Base-by-base conservation (phyloP, 768 basidiomycete genomes). In the Pleurotus djamor region DNA sequence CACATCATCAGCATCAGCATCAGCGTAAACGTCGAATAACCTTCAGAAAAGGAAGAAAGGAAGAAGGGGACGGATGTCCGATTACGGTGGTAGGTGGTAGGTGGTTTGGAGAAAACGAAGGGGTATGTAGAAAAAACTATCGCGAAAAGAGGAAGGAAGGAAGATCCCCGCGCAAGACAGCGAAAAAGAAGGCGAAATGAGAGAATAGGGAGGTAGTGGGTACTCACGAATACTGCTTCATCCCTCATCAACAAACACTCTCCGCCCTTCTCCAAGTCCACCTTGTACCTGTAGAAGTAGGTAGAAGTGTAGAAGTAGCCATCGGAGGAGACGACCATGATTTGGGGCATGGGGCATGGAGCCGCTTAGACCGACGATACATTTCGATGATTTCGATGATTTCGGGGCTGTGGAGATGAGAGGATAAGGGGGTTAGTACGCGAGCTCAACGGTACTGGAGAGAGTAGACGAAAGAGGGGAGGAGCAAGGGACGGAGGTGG, bases 241-340 rank as follows among this genome's bases (percentile, higher is more conserved):
- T 89, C 67, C 77, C 96, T 96, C 83, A 95, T 89, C 67, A 99
- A 71, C 16, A 89, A 83, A 66, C 96, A 98, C 72, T 99, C 96
- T 2, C 96, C 96, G 2, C 96, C 96, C 54, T 89, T 88, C 72
- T 99, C 96, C 61, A 98, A 74, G 74, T 99, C 96, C 67, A 99
- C 96, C 65, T 83, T 92, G 72, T 98, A 98, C 13, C 90, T 86
- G 69, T 99, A 98, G 71, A 97, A 96, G 65, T 94, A 91, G 1
- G 96, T 96, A 59, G 98, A 28, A 28, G 90, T 86, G 69, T 99
- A 98, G 71, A 97, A 96, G 65, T 94, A 91, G 1, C 96, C 96
- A 59, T 98, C 95, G 0, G 92, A 91, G 0, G 94, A 95, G 59
- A 98, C 85, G 21, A 99, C 95, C 93, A 97, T 96, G 9, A 98